Conservation (phyloP, 2,329 filamentous ascomycete species). For the Fusarium sterilihyphosum region DNA sequence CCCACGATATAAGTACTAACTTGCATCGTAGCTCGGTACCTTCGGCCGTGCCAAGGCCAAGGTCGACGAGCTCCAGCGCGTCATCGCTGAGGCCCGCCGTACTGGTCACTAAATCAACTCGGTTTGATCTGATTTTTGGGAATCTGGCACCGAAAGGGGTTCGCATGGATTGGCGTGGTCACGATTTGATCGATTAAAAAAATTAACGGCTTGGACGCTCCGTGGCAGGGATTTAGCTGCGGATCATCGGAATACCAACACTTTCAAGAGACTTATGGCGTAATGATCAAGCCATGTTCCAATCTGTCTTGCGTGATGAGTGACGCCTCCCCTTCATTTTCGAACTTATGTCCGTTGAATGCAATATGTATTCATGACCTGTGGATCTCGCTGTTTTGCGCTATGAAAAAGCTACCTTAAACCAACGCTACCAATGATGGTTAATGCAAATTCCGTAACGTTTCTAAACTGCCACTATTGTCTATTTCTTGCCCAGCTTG, state of each 20-base stretch:
- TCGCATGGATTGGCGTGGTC: constrained; percentile 52
- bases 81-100: constrained; percentile 94
- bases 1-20: constrained; percentile 37
- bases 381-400: not conserved
- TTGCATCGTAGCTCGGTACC: constrained; percentile 80
- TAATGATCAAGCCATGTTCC: constrained; percentile 36
- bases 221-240: constrained; percentile 46
- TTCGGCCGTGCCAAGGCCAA: constrained; percentile 99
- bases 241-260: constrained; percentile 50
- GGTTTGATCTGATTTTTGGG: constrained; percentile 40
- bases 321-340: not conserved
- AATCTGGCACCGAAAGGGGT: constrained; percentile 43
- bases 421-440: constrained; percentile 27
- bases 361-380: not conserved
- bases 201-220: constrained; percentile 47
- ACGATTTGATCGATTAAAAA: constrained; percentile 47
- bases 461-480: not conserved
- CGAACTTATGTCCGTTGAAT: not conserved
- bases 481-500: constrained; percentile 75
- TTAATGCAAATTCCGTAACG: not conserved
- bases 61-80: constrained; percentile 98
- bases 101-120: constrained; percentile 67
- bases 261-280: constrained; percentile 42
- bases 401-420: not conserved
- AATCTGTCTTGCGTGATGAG: not conserved